These are phyloP conservation scores for Oryza glaberrima DNA, from an alignment of 176 grass and related monocot species.

Conservation along the genomic window DNA sequence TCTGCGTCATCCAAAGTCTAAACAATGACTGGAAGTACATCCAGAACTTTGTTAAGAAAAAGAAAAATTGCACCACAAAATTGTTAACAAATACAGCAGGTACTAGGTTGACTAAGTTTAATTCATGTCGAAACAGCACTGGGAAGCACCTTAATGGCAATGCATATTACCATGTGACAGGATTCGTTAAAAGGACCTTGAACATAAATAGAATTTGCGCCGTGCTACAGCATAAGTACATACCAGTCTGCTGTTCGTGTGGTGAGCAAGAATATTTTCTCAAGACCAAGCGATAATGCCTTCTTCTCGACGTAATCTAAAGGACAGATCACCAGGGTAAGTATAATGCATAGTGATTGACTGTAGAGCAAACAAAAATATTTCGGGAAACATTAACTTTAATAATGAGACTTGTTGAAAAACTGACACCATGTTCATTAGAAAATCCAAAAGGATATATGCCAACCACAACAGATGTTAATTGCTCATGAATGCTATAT, in stretches of 20 bases:
- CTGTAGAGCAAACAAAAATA: not conserved
- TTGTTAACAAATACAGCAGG: not conserved
- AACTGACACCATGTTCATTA: not conserved
- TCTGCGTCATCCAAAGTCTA: not conserved
- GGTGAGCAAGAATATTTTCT: slow-evolving; percentile 97
- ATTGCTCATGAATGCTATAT: not conserved
- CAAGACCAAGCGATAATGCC: slow-evolving; percentile 74
- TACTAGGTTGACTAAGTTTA: slow-evolving; percentile 13
- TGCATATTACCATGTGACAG: slow-evolving; percentile 10
- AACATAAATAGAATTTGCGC: slow-evolving; percentile 23
- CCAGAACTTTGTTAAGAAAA: not conserved
- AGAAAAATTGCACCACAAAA: not conserved
- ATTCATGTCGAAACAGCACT: not conserved
- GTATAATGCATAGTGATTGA: not conserved
- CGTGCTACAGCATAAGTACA: slow-evolving; percentile 27
- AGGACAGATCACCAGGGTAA: slow-evolving; percentile 22
- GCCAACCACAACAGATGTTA: slow-evolving; percentile 10
- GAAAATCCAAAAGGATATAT: slow-evolving; percentile 2
- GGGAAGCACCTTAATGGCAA: not conserved
- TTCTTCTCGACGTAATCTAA: slow-evolving; percentile 96
- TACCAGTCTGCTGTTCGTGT: slow-evolving; percentile 94
- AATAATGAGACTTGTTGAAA: not conserved
- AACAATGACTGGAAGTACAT: not conserved
- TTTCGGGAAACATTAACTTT: slow-evolving; percentile 16
- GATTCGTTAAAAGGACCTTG: not conserved